phyloP scores from a whole-genome alignment of 495 filamentous ascomycete species.

The Coniosporium apollinis region DNA sequence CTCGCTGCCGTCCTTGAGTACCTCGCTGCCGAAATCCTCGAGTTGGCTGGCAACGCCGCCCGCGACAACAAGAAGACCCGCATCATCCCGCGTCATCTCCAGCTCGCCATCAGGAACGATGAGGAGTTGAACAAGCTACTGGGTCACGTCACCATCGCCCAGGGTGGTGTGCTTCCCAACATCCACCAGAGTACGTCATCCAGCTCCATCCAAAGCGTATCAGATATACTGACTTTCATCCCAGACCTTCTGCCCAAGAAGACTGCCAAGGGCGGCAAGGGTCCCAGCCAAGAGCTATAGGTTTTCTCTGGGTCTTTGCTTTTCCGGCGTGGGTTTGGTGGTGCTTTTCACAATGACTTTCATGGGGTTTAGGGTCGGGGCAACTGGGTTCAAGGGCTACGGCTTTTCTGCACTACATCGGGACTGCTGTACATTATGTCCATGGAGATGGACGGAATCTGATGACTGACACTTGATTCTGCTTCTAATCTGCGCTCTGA shows the following conservation, averaged over 20 bases:
- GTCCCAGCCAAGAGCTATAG: slow-evolving; percentile 80
- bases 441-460: slow-evolving; percentile 41
- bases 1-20: slow-evolving; percentile 97
- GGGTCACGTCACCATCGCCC: slow-evolving; percentile 96
- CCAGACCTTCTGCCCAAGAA: slow-evolving; percentile 95
- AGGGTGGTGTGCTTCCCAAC: slow-evolving; percentile 98
- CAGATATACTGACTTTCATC: slow-evolving; percentile 28
- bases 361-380: slow-evolving; percentile 65
- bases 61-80: slow-evolving; percentile 99
- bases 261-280: slow-evolving; percentile 84
- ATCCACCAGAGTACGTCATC: slow-evolving; percentile 81
- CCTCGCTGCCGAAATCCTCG: slow-evolving; percentile 94
- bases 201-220: not conserved
- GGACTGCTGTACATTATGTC: slow-evolving; percentile 84
- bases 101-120: slow-evolving; percentile 98
- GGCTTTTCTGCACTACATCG: slow-evolving; percentile 45
- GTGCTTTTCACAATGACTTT: slow-evolving; percentile 54
- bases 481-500: slow-evolving; percentile 7
- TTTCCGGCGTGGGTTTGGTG: slow-evolving; percentile 38
- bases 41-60: slow-evolving; percentile 95
- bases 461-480: slow-evolving; percentile 25
- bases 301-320: slow-evolving; percentile 24
- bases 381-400: slow-evolving; percentile 60
- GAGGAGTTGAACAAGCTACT: slow-evolving; percentile 99
- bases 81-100: slow-evolving; percentile 98